Conservation (phyloP, 352 stramenopile species). For the Globisporangium acanthophoron region DNA sequence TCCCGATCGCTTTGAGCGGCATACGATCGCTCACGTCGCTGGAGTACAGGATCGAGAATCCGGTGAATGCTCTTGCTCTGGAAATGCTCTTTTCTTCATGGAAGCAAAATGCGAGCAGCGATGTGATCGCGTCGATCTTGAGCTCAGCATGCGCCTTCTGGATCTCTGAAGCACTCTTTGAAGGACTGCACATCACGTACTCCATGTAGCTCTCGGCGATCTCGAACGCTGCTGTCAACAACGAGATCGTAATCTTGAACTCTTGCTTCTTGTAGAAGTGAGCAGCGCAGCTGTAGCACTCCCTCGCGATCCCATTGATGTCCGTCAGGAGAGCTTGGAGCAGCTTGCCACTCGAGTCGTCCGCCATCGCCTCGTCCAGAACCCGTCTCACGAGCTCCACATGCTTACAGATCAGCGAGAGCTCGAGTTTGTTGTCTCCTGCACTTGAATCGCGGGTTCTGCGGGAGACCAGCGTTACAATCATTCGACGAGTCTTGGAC, state of each 20-base stretch:
- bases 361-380: constrained; percentile 32
- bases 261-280: constrained; percentile 45
- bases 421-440: neutral
- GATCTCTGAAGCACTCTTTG: constrained; percentile 20
- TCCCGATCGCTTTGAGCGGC: constrained; percentile 28
- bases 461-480: constrained; percentile 23
- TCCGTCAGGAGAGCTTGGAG: constrained; percentile 39
- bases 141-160: constrained; percentile 36
- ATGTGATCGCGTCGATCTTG: constrained; percentile 51
- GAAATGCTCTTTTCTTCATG: constrained; percentile 25
- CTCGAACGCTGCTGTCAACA: constrained; percentile 40
- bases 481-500: constrained; percentile 39
- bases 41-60: constrained; percentile 53
- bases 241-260: constrained; percentile 30
- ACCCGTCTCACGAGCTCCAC: constrained; percentile 24
- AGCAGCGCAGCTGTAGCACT: constrained; percentile 52
- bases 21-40: constrained; percentile 19
- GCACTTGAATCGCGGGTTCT: neutral
- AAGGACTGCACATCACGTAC: constrained; percentile 50
- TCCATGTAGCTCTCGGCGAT: constrained; percentile 54
- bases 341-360: constrained; percentile 18
- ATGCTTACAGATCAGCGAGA: constrained; percentile 20
- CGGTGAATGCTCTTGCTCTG: constrained; percentile 31
- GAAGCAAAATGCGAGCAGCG: constrained; percentile 53
- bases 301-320: constrained; percentile 52